Evolutionary conservation across 2,329 filamentous ascomycete species (phyloP).

Genomic region (Salinomyces thailandicus): DNA sequence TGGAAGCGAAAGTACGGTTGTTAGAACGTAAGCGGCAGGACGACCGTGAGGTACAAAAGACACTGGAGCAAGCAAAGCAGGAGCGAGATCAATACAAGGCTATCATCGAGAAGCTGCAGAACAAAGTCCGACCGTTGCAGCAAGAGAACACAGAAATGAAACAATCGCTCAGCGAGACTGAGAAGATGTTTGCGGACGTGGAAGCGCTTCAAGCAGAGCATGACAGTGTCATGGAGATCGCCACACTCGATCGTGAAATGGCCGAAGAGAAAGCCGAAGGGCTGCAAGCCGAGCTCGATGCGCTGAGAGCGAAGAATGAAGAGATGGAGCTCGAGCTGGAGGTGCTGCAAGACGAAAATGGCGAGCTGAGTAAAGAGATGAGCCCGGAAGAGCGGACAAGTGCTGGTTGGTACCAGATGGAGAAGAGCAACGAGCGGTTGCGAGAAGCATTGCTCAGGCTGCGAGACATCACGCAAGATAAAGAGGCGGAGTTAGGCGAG

Average conservation of each 20-base stretch:
- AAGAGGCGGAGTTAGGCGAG: slow-evolving; percentile 66
- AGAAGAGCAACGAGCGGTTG: slow-evolving; percentile 78
- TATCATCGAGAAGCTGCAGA: slow-evolving; percentile 83
- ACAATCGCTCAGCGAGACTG: slow-evolving; percentile 66
- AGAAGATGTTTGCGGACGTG: slow-evolving; percentile 56
- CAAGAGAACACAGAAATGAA: slow-evolving; percentile 68
- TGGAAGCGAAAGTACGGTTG: slow-evolving; percentile 77
- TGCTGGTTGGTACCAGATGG: slow-evolving; percentile 82
- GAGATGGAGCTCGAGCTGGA: slow-evolving; percentile 84
- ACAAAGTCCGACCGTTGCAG: slow-evolving; percentile 76
- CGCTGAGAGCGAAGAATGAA: slow-evolving; percentile 63
- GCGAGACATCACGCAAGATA: slow-evolving; percentile 76
- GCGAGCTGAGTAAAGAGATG: slow-evolving; percentile 73
- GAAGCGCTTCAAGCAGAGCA: slow-evolving; percentile 72
- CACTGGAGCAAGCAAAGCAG: slow-evolving; percentile 61
- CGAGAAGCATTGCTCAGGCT: slow-evolving; percentile 75
- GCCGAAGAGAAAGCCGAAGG: slow-evolving; percentile 86
- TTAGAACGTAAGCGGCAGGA: slow-evolving; percentile 80
- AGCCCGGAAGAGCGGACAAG: slow-evolving; percentile 77
- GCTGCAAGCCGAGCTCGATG: slow-evolving; percentile 68
- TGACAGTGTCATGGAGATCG: slow-evolving; percentile 75
- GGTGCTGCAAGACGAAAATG: slow-evolving; percentile 75
- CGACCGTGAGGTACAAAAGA: slow-evolving; percentile 74
- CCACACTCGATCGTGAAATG: slow-evolving; percentile 86
- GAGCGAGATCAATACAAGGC: slow-evolving; percentile 69